A percentile compares a stretch with the other conserved stretches of the same genome.
These are phyloP conservation scores for Globisporangium sylvaticum DNA, from an alignment of 352 stramenopile genomes.

Conservation along the genomic window DNA sequence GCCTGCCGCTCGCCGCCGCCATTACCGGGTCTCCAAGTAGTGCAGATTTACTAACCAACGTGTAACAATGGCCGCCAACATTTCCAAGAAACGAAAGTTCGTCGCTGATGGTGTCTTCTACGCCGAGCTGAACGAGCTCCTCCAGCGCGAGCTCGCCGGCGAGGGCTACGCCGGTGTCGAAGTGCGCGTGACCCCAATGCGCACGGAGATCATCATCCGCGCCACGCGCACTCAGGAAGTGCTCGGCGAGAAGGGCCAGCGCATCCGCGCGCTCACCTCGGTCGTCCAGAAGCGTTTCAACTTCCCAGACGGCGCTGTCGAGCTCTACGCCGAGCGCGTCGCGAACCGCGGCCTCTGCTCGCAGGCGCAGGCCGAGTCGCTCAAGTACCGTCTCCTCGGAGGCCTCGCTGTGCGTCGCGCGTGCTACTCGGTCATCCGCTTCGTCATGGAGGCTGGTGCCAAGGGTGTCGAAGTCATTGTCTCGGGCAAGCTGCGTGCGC, in stretches of 20 bases:
- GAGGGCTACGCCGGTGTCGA: slow-evolving; percentile 99
- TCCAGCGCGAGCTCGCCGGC: slow-evolving; percentile 96
- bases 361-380: slow-evolving; percentile 97
- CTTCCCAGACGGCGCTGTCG: slow-evolving; percentile 92
- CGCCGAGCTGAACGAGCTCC: slow-evolving; percentile 99
- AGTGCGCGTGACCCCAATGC: slow-evolving; percentile 97
- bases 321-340: slow-evolving; percentile 99
- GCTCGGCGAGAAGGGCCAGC: slow-evolving; percentile 98
- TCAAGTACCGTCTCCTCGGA: slow-evolving; percentile 99
- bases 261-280: slow-evolving; percentile 98
- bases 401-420: slow-evolving; percentile 97
- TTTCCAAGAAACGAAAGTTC: slow-evolving; percentile 99
- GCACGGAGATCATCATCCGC: slow-evolving; percentile 99
- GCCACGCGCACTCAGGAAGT: slow-evolving; percentile 99
- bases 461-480: slow-evolving; percentile 99
- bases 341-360: slow-evolving; percentile 98
- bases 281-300: slow-evolving; percentile 99
- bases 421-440: slow-evolving; percentile 98
- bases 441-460: slow-evolving; percentile 99
- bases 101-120: slow-evolving; percentile 99
- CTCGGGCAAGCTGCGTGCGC: slow-evolving; percentile 98
- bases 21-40: slow-evolving; percentile 1
- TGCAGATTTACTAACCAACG: slow-evolving; percentile 17
- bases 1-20: neutral
- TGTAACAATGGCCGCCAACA: slow-evolving; percentile 85